These are phyloP conservation scores for maize (Zea mays) DNA, from an alignment of 176 grass and related monocot species.

Conservation along the genomic window DNA sequence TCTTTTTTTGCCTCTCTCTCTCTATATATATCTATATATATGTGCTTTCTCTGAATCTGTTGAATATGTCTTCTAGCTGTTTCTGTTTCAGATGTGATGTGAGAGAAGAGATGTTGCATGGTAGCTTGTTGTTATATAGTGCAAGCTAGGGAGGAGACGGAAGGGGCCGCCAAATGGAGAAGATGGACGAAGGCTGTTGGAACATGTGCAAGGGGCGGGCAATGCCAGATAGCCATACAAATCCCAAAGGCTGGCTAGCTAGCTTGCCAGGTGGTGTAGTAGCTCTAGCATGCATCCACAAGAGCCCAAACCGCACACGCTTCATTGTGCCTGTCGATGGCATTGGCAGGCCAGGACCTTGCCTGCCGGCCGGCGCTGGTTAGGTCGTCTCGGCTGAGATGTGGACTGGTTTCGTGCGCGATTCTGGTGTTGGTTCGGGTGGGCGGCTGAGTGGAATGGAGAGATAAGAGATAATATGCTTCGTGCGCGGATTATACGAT, in stretches of 20 bases:
- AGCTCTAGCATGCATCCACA: not conserved
- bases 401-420: not conserved
- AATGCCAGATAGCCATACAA: conserved; percentile 10
- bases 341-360: not conserved
- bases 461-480: not conserved
- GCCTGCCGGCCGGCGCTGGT: not conserved
- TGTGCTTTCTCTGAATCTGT: not conserved
- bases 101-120: not conserved
- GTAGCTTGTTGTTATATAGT: conserved; percentile 30
- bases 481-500: not conserved
- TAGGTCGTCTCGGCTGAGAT: not conserved
- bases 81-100: not conserved
- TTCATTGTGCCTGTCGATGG: not conserved
- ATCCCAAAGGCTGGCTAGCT: not conserved
- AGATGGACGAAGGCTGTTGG: conserved; percentile 30
- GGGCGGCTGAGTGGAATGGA: conserved; percentile 17
- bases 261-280: conserved; percentile 1
- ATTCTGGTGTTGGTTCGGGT: not conserved
- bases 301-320: not conserved
- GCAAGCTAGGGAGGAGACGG: not conserved
- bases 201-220: conserved; percentile 28
- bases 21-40: too few species aligned
- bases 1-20: not conserved
- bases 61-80: not conserved
- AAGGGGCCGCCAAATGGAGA: conserved; percentile 12